Base-by-base conservation (phyloP, 345 rosid genomes). In the Salix arbutifolia region DNA sequence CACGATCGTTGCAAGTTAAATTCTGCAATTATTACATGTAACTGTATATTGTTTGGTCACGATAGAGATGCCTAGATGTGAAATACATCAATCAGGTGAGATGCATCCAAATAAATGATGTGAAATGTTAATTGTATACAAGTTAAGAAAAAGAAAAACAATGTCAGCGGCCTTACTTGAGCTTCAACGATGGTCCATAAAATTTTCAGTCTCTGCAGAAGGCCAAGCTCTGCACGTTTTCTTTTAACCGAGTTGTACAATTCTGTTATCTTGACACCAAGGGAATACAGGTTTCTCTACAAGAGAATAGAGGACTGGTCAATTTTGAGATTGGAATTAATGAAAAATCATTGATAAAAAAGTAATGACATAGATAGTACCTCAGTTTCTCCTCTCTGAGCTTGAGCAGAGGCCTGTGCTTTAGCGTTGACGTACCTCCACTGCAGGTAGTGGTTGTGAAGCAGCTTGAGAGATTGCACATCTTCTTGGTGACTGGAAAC, bases 401-500 rank as follows among this genome's bases (percentile, higher is more conserved):
- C 62, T 50, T 82, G 84, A 46, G 78, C 70, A n/a, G 89, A 83
- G 28, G 78, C 76, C 75, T 82, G 90, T 26, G 92, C 90, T 78
- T 91, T 92, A 2, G 96, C 95, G 28, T 92, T 95, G n/a, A 90
- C 93, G 61, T 82, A 91, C 80, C 94, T 87, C 99, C 97, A 95
- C 77, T 91, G 97, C 75, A 93, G 80, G 76, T 87, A 81, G n/a
- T 87, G 90, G 65, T 90, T 93, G 67, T 93, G 88, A n/a, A 93
- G 86, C 86, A 91, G 67, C 65, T 79, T 91, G 48, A 95, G 81
- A 67, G 89, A 80, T 19, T 92, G 93, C 4, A 81, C 73, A 72
- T 92, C 97, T 21, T 87, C 90, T 76, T 88, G 93, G 58, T 87
- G 96, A 14, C 77, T 66, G 6, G 77, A 79, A 77, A 64, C 83